Evolutionary conservation across 1,284 basidiomycete species (phyloP).

Genomic region (Melampsora larici-populina): DNA sequence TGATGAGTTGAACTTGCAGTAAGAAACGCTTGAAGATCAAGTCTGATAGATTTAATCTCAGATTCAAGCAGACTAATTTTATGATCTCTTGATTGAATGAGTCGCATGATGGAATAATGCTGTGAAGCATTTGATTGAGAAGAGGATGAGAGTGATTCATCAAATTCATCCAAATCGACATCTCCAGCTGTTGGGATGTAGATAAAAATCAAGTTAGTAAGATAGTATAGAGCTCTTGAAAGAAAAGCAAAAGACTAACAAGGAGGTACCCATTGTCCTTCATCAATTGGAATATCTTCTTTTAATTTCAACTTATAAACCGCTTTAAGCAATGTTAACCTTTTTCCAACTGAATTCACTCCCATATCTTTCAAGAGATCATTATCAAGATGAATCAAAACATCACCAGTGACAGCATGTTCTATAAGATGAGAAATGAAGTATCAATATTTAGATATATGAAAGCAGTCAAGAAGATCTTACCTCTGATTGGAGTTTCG

Average conservation of each 20-base stretch:
- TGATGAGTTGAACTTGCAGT: constrained; percentile 10
- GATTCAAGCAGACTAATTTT: constrained; percentile 51
- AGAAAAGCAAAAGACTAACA: constrained; percentile 64
- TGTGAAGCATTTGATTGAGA: constrained; percentile 12
- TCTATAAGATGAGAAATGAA: constrained; percentile 59
- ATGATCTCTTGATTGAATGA: constrained; percentile 48
- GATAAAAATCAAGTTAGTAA: neutral
- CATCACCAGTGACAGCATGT: constrained; percentile 83
- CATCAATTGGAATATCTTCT: constrained; percentile 74
- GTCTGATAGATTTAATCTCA: constrained; percentile 46
- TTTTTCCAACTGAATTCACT: constrained; percentile 76
- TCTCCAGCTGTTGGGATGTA: constrained; percentile 1
- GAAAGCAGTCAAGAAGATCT: neutral
- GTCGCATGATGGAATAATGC: neutral
- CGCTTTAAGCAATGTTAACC: constrained; percentile 79
- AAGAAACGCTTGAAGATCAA: constrained; percentile 26
- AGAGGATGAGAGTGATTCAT: constrained; percentile 20
- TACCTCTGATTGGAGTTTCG: constrained; percentile 29
- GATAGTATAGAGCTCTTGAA: too few species aligned
- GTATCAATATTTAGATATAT: neutral
- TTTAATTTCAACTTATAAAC: constrained; percentile 81
- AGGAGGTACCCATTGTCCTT: constrained; percentile 82
- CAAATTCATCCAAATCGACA: constrained; percentile 17
- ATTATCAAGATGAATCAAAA: constrained; percentile 73
- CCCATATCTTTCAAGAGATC: constrained; percentile 79